phyloP scores from a whole-genome alignment of 768 basidiomycete genomes.

The Collybia mongolica region DNA sequence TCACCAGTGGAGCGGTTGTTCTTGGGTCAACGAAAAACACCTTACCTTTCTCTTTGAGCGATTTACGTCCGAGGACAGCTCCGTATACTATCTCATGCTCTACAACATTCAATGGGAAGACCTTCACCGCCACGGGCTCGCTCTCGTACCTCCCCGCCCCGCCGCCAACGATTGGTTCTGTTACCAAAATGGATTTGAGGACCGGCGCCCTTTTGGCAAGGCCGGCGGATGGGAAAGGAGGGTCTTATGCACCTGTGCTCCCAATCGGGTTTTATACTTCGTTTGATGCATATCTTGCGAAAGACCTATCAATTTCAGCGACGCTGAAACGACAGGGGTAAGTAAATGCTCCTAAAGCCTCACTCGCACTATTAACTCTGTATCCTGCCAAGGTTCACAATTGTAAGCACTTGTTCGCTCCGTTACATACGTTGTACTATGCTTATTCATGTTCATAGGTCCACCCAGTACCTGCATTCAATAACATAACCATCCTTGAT shows the following conservation, averaged over 20 bases:
- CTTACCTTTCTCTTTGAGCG: conserved; percentile 46
- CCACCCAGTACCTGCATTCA: conserved; percentile 70
- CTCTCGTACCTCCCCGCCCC: conserved; percentile 52
- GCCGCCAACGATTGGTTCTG: conserved; percentile 45
- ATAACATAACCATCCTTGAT: conserved; percentile 55
- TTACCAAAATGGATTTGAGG: conserved; percentile 63
- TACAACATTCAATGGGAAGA: conserved; percentile 37
- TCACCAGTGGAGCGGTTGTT: conserved; percentile 44
- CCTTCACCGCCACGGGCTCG: conserved; percentile 40
- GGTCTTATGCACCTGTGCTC: conserved; percentile 54
- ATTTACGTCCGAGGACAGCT: conserved; percentile 39
- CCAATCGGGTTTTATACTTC: conserved; percentile 76
- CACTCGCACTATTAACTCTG: not conserved
- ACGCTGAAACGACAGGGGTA: conserved; percentile 58
- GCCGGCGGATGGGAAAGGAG: conserved; percentile 47
- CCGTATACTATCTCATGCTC: conserved; percentile 38
- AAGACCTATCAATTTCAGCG: conserved; percentile 52
- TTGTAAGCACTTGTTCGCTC: conserved; percentile 17
- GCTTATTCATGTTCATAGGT: conserved; percentile 34
- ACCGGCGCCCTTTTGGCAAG: conserved; percentile 56
- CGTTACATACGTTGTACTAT: not conserved
- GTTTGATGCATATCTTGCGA: conserved; percentile 52
- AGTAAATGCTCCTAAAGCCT: conserved; percentile 18
- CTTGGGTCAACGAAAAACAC: conserved; percentile 51
- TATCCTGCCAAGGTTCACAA: conserved; percentile 30